These are phyloP conservation scores for Hemisphaericaspora subhashii DNA, from an alignment of 1,139 yeast genomes.

Conservation along the genomic window DNA sequence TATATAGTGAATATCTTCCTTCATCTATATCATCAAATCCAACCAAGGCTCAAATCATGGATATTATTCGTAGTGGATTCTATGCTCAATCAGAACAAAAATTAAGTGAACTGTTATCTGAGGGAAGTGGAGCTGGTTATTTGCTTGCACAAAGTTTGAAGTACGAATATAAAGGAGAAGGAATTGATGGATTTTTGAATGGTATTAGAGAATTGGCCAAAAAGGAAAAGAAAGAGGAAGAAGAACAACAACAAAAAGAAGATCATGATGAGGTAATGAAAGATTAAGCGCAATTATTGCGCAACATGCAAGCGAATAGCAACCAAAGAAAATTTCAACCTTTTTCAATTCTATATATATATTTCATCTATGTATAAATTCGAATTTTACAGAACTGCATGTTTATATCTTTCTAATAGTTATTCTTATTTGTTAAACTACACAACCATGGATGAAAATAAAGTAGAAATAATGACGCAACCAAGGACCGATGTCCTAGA, in stretches of 20 bases:
- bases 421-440: too few relatives aligned
- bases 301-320: background rate
- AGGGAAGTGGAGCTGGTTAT: slow-evolving; percentile 49
- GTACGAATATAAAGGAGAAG: slow-evolving; percentile 57
- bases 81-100: slow-evolving; percentile 49
- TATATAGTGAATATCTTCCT: slow-evolving; percentile 47
- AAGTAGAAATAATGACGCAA: slow-evolving; percentile 12
- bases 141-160: slow-evolving; percentile 53
- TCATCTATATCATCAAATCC: slow-evolving; percentile 33
- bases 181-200: slow-evolving; percentile 51
- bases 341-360: background rate
- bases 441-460: slow-evolving; percentile 9
- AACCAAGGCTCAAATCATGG: slow-evolving; percentile 40
- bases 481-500: slow-evolving; percentile 5
- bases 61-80: slow-evolving; percentile 53
- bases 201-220: slow-evolving; percentile 43
- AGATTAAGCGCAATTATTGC: slow-evolving; percentile 3
- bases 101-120: slow-evolving; percentile 44
- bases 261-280: slow-evolving; percentile 11
- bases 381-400: too few relatives aligned
- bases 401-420: too few relatives aligned
- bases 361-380: background rate
- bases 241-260: slow-evolving; percentile 10
- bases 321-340: background rate
- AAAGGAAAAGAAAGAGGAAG: slow-evolving; percentile 17